Evolutionary conservation across 139 green algal species (phyloP), one percentile per base, ranked within the genome.

Genomic region (Spirogloea muscicola): DNA sequence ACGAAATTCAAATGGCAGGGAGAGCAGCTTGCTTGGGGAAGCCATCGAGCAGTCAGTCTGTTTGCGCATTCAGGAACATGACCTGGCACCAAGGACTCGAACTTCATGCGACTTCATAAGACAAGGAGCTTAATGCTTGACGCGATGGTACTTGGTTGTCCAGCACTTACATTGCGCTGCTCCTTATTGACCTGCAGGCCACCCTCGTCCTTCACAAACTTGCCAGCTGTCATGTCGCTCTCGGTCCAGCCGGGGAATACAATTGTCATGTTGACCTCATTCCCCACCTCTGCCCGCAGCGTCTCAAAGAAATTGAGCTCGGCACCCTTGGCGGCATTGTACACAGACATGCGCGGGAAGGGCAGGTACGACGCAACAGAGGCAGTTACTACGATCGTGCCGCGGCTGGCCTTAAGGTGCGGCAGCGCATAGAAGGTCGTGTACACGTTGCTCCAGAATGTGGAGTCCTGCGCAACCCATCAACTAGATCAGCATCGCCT

Each of bases 231-330:
- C 63, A 80, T 76, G 38, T 80, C 72, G 1, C 39, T 61, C 52
- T 65, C 61, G 18, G 31, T 42, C 44, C 65, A 76, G 18, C 74
- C 74, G 33, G 67, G 74, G 2, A n/a, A 34, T 16, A 67, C 74
- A 27, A 82, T n/a, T 2, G 74, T 82, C 36, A 82, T 72, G 51
- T 33, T 41, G 36, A 76, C 46, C 40, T 59, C 27, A n/a, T 49
- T 27, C 5, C 41, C 51, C 52, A 70, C 43, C 74, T 82, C 74
- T 41, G 70, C 57, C 5, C 74, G 49, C 44, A 82, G 42, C 27
- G 65, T 77, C 27, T 82, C 74, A 10, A 60, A 82, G 31, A 82
- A 80, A 52, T 80, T 80, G 13, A 82, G 18, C 39, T 74, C 13
- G 29, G 25, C 74, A 27, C 25, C 67, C 18, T 82, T 77, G 1